Percentiles rank a stretch among this genome's conserved stretches.
Conservation (phyloP, 2,329 filamentous ascomycete species). For the Pestalotiopsis sp. region DNA sequence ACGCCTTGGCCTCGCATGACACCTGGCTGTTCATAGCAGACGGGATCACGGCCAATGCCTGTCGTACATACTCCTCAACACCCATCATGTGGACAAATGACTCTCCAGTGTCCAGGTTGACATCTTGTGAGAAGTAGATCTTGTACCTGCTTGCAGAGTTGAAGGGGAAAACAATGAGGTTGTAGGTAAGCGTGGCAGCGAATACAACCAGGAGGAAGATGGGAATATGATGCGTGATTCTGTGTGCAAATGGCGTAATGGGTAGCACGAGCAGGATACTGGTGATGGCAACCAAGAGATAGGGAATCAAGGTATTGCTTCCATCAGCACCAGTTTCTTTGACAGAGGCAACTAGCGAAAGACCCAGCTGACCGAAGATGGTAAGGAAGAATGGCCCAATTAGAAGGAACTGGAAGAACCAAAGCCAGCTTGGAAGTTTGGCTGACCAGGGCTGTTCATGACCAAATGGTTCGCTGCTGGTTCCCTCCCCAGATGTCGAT, state of each 20-base stretch:
- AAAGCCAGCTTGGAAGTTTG: constrained; percentile 78
- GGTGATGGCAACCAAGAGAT: constrained; percentile 57
- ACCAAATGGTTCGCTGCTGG: constrained; percentile 51
- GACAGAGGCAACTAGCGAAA: constrained; percentile 71
- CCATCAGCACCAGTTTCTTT: constrained; percentile 83
- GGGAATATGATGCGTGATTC: constrained; percentile 82
- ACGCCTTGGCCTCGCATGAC: constrained; percentile 47
- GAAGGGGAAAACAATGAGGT: constrained; percentile 86
- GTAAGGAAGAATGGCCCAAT: constrained; percentile 75
- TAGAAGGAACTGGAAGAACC: constrained; percentile 84
- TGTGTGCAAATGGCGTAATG: constrained; percentile 81
- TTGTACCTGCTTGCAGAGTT: constrained; percentile 80
- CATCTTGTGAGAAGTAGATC: constrained; percentile 80
- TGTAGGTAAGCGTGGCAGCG: constrained; percentile 78
- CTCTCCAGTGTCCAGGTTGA: constrained; percentile 59
- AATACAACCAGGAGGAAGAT: constrained; percentile 75
- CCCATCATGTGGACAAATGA: constrained; percentile 66
- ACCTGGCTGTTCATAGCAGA: constrained; percentile 66
- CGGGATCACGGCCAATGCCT: constrained; percentile 71
- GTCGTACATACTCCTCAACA: constrained; percentile 65
- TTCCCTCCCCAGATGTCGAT: constrained; percentile 30
- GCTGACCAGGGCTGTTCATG: constrained; percentile 87
- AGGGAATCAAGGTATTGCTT: constrained; percentile 67
- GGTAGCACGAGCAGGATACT: constrained; percentile 76
- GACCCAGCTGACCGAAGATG: constrained; percentile 71